Percentiles rank a stretch among this genome's conserved stretches.
phyloP scores from a whole-genome alignment of 371 early-diverging fungal species.

The Sporodiniella umbellata region DNA sequence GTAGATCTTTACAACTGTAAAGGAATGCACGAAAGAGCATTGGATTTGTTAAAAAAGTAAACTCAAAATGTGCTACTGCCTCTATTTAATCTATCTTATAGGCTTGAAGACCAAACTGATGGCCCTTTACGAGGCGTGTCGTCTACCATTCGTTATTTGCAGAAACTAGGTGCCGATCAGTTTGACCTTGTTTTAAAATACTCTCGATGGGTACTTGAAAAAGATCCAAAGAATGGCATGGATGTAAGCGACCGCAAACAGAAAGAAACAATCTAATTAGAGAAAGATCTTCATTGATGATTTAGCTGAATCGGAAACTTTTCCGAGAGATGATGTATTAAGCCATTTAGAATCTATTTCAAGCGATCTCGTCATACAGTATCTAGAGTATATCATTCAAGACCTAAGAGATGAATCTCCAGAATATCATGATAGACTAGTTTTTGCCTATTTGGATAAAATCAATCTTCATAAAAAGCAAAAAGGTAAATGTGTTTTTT shows the following conservation, averaged over 20 bases:
- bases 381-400: constrained; percentile 77
- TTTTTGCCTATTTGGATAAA: constrained; percentile 66
- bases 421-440: constrained; percentile 79
- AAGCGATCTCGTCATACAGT: constrained; percentile 62
- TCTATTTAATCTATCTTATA: constrained; percentile 7
- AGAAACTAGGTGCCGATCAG: constrained; percentile 68
- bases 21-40: constrained; percentile 81
- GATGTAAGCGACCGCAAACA: constrained; percentile 54
- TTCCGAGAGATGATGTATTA: constrained; percentile 53
- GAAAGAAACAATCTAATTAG: neutral
- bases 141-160: constrained; percentile 74
- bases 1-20: constrained; percentile 90
- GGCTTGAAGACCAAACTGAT: constrained; percentile 47
- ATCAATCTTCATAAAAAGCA: constrained; percentile 18
- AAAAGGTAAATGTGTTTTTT: neutral
- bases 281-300: constrained; percentile 77
- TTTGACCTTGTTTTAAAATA: constrained; percentile 82
- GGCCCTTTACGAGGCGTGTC: constrained; percentile 61
- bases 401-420: constrained; percentile 64
- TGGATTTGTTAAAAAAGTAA: constrained; percentile 68
- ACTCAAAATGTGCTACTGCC: constrained; percentile 4
- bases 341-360: constrained; percentile 62
- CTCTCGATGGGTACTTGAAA: constrained; percentile 72
- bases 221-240: constrained; percentile 67
- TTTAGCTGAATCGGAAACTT: constrained; percentile 52